Conservation (phyloP, 2,329 filamentous ascomycete species). For the Aureobasidium sp. region DNA sequence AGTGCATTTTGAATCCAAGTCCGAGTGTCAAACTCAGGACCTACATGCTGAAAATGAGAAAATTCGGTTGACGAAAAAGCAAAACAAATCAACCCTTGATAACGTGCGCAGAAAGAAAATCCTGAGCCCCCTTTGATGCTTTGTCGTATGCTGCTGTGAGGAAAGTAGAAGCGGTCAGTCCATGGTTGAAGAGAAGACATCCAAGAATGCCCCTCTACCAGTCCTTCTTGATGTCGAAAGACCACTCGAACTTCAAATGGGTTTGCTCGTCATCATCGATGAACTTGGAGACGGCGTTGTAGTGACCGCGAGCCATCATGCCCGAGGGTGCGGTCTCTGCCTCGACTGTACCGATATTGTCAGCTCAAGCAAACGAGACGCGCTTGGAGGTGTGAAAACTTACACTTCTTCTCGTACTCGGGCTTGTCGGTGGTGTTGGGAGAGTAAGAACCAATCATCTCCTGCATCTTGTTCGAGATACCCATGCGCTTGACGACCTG, state of each 20-base stretch:
- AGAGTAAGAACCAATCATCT: slow-evolving; percentile 97
- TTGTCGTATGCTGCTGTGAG: background rate
- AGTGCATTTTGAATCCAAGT: slow-evolving; percentile 9
- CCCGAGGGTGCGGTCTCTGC: slow-evolving; percentile 87
- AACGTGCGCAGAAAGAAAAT: slow-evolving; percentile 1
- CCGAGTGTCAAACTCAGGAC: slow-evolving; percentile 6
- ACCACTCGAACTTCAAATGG: slow-evolving; percentile 91
- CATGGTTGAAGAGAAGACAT: background rate
- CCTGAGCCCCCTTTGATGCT: slow-evolving; percentile 2
- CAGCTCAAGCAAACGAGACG: background rate
- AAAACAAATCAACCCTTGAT: background rate
- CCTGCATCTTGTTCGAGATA: slow-evolving; percentile 83
- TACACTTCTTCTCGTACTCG: slow-evolving; percentile 86
- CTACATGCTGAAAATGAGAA: slow-evolving; percentile 2
- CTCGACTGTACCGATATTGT: slow-evolving; percentile 56
- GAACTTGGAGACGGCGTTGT: slow-evolving; percentile 83
- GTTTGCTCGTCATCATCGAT: slow-evolving; percentile 89
- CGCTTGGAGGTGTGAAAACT: slow-evolving; percentile 33
- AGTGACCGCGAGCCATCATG: slow-evolving; percentile 83
- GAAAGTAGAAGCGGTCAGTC: background rate
- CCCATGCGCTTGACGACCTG: slow-evolving; percentile 89
- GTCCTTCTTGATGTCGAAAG: slow-evolving; percentile 93
- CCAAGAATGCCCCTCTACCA: slow-evolving; percentile 49
- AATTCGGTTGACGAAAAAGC: background rate
- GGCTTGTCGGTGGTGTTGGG: slow-evolving; percentile 86